These are phyloP conservation scores for Trifolium fragiferum DNA, from an alignment of 306 rosid genomes.

Conservation along the genomic window DNA sequence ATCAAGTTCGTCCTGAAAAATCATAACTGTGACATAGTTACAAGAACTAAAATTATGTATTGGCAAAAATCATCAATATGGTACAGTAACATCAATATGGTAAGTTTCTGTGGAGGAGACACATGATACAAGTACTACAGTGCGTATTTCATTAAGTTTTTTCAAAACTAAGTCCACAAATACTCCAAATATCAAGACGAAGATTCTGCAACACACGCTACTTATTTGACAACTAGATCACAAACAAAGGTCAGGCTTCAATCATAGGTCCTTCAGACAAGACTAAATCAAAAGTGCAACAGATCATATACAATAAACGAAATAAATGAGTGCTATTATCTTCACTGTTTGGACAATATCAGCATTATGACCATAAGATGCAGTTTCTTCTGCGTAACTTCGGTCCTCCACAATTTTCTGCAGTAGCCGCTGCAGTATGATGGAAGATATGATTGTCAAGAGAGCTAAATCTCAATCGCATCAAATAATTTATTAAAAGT, in stretches of 20 bases:
- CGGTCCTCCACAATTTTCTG: slow-evolving; percentile 53
- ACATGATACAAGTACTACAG: no score
- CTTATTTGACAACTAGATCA: background rate
- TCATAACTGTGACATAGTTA: slow-evolving; percentile 32
- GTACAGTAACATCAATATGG: background rate
- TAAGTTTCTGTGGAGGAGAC: no score
- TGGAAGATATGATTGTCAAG: slow-evolving; percentile 16
- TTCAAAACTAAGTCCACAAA: no score
- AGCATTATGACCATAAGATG: slow-evolving; percentile 40
- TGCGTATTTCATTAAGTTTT: no score
- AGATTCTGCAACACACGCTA: background rate
- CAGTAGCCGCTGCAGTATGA: slow-evolving; percentile 69
- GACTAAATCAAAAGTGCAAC: slow-evolving; percentile 9
- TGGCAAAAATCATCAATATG: slow-evolving; percentile 9
- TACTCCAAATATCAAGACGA: no score
- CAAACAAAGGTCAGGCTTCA: slow-evolving; percentile 13
- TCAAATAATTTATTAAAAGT: slow-evolving; percentile 7
- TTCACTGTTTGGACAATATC: slow-evolving; percentile 55
- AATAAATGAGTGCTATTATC: slow-evolving; percentile 48
- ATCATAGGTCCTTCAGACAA: background rate
- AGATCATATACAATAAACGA: slow-evolving; percentile 10
- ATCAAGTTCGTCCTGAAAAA: slow-evolving; percentile 79
- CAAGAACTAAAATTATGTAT: slow-evolving; percentile 11
- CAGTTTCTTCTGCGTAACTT: slow-evolving; percentile 37
- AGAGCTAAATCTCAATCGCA: slow-evolving; percentile 34